A percentile compares a stretch with the other conserved stretches of the same genome.
Conservation (phyloP, 768 basidiomycete species). For the Fibroporia radiculosa region DNA sequence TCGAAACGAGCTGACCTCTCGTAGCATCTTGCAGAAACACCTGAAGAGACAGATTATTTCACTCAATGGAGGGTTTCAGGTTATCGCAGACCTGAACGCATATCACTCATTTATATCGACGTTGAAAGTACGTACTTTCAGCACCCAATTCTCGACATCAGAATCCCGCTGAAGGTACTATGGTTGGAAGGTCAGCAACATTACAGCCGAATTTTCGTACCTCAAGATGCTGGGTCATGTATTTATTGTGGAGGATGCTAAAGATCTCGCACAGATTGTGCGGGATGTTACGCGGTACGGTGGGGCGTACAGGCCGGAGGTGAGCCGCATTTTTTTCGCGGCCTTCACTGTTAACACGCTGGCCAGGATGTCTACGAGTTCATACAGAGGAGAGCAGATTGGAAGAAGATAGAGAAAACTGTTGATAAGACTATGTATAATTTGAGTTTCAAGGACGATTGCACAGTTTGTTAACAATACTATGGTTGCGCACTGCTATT, state of each 20-base stretch:
- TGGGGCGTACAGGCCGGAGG: conserved; percentile 91
- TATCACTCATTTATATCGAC: conserved; percentile 87
- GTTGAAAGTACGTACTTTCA: conserved; percentile 80
- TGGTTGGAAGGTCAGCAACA: conserved; percentile 66
- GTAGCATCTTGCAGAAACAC: conserved; percentile 89
- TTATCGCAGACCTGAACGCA: conserved; percentile 92
- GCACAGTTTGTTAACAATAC: conserved; percentile 26
- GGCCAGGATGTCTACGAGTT: conserved; percentile 91
- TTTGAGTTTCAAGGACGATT: conserved; percentile 89
- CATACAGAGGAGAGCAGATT: conserved; percentile 88
- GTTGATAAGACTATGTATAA: conserved; percentile 96
- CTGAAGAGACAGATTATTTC: conserved; percentile 98
- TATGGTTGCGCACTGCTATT: background rate
- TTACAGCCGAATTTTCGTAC: conserved; percentile 85
- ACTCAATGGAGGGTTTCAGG: conserved; percentile 86
- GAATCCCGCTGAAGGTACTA: too few relatives aligned
- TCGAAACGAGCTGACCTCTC: background rate
- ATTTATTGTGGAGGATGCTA: conserved; percentile 91
- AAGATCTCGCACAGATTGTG: conserved; percentile 93
- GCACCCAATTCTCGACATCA: too few relatives aligned
- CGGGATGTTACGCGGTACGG: conserved; percentile 94
- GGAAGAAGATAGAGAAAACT: conserved; percentile 97
- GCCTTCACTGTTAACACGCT: background rate
- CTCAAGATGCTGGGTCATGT: conserved; percentile 98
- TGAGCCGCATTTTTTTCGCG: background rate